A percentile compares a stretch with the other conserved stretches of the same genome.
Conservation (phyloP, 371 early-diverging fungal species). For the Coemansia sp. region DNA sequence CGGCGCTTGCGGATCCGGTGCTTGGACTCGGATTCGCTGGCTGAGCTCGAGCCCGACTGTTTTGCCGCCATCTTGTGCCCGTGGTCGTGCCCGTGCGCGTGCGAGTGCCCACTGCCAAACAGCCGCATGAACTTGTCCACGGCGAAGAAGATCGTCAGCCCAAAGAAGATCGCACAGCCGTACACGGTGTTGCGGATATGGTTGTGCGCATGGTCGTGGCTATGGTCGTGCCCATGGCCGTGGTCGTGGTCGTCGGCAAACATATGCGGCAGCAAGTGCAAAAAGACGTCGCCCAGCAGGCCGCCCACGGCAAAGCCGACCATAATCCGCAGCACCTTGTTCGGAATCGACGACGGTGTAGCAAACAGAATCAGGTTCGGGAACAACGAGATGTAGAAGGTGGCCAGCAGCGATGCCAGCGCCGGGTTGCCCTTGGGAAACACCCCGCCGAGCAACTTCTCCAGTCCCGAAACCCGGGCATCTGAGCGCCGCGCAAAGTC, state of each 20-base stretch:
- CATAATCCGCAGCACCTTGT: slow-evolving; percentile 67
- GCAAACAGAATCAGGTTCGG: slow-evolving; percentile 80
- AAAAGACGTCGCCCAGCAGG: slow-evolving; percentile 80
- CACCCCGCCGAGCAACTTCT: slow-evolving; percentile 42
- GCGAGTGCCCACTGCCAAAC: slow-evolving; percentile 61
- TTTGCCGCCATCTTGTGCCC: slow-evolving; percentile 40
- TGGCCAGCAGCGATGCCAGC: slow-evolving; percentile 70
- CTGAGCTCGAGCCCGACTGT: slow-evolving; percentile 23
- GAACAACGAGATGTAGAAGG: slow-evolving; percentile 80
- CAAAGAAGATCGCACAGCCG: slow-evolving; percentile 74
- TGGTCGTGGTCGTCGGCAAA: slow-evolving; percentile 57
- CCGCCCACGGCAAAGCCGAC: slow-evolving; percentile 88
- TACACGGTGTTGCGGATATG: slow-evolving; percentile 64
- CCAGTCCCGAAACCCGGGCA: slow-evolving; percentile 27
- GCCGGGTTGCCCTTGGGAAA: slow-evolving; percentile 52
- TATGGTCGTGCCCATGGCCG: slow-evolving; percentile 10
- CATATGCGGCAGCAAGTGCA: slow-evolving; percentile 81
- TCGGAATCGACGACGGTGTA: slow-evolving; percentile 77
- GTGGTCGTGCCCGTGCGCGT: slow-evolving; percentile 59
- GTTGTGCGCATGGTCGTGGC: slow-evolving; percentile 18
- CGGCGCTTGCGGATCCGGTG: slow-evolving; percentile 40
- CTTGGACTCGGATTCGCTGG: slow-evolving; percentile 31
- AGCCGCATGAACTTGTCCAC: slow-evolving; percentile 86
- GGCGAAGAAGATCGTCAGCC: slow-evolving; percentile 71
- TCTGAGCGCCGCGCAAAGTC: not conserved